These are phyloP conservation scores for Metschnikowia anglica DNA, from an alignment of 805 yeast species.

Conservation along the genomic window DNA sequence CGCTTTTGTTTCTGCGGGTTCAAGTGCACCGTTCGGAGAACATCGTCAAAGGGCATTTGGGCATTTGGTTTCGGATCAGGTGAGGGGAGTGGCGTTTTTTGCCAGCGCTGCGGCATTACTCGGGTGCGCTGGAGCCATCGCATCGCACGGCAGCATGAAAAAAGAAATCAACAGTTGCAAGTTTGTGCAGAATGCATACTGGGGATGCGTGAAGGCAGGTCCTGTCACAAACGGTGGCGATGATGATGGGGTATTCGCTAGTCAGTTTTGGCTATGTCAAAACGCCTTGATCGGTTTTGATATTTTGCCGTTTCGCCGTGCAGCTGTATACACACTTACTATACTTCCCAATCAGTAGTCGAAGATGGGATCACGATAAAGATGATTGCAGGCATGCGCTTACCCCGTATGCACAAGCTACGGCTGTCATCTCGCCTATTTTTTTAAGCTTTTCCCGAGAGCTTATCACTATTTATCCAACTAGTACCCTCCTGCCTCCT, in stretches of 20 bases:
- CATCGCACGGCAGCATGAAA: conserved; percentile 8
- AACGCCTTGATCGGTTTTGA: not conserved
- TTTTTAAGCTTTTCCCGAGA: not conserved
- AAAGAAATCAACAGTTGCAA: not conserved
- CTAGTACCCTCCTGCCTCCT: not conserved
- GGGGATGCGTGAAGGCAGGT: not conserved
- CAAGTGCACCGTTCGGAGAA: too few species aligned
- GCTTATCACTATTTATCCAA: conserved; percentile 5
- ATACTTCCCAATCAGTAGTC: conserved; percentile 4
- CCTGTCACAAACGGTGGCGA: too few species aligned
- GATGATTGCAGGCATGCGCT: not conserved
- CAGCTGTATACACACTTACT: conserved; percentile 1
- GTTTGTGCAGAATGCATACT: not conserved
- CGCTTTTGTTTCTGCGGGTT: too few species aligned
- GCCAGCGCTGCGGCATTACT: too few species aligned
- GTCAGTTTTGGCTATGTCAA: too few species aligned
- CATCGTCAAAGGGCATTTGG: too few species aligned
- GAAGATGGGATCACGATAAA: conserved; percentile 1
- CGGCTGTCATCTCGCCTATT: conserved; percentile 2
- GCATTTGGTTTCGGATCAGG: too few species aligned
- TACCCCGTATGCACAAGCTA: conserved; percentile 6
- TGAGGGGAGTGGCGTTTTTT: too few species aligned
- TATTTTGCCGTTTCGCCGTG: conserved; percentile 3
- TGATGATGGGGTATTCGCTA: too few species aligned
- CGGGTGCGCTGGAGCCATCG: too few species aligned